These are phyloP conservation scores for Echria macrotheca DNA, from an alignment of 495 filamentous ascomycete species.

Conservation along the genomic window DNA sequence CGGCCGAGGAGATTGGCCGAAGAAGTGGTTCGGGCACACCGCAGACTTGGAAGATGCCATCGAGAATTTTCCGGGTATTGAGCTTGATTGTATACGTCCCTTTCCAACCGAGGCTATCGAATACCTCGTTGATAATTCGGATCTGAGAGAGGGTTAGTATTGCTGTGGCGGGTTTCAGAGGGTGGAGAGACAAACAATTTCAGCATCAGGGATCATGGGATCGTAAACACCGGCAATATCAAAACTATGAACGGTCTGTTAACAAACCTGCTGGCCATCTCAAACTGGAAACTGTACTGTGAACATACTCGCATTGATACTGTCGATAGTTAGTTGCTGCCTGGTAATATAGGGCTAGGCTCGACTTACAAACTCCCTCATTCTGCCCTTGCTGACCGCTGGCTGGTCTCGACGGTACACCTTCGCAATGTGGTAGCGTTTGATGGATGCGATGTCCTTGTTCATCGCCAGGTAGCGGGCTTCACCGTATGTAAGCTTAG, in stretches of 20 bases:
- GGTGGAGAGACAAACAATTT: constrained; percentile 51
- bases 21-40: constrained; percentile 85
- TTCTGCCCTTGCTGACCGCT: constrained; percentile 54
- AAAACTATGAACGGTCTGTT: constrained; percentile 41
- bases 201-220: constrained; percentile 94
- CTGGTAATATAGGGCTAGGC: background rate
- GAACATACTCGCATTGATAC: constrained; percentile 96
- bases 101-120: constrained; percentile 65
- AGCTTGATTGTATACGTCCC: constrained; percentile 76
- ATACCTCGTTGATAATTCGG: constrained; percentile 77
- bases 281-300: constrained; percentile 58
- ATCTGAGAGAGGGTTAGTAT: constrained; percentile 3
- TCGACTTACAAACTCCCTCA: constrained; percentile 69
- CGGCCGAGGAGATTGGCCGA: constrained; percentile 78
- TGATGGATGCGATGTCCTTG: constrained; percentile 71
- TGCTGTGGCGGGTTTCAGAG: background rate
- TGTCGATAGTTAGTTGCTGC: background rate
- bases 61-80: constrained; percentile 92
- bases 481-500: background rate
- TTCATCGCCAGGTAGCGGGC: constrained; percentile 91
- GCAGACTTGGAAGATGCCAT: constrained; percentile 85
- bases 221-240: constrained; percentile 90
- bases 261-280: background rate
- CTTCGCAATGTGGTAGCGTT: constrained; percentile 89
- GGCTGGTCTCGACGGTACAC: constrained; percentile 56